These are phyloP conservation scores for Exophiala lecanii-corni DNA, from an alignment of 2,329 filamentous ascomycete species.

Conservation along the genomic window DNA sequence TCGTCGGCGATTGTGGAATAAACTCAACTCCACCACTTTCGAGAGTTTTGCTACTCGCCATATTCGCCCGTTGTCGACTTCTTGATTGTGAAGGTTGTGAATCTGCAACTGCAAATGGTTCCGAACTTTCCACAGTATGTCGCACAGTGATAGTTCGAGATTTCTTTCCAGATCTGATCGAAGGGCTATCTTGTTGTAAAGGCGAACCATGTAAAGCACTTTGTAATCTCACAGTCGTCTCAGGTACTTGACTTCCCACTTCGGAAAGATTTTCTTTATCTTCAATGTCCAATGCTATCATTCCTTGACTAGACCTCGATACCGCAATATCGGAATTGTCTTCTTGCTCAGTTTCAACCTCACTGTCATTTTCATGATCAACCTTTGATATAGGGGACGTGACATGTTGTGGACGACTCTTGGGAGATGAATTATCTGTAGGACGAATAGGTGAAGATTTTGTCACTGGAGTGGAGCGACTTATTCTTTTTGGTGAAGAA, in stretches of 20 bases:
- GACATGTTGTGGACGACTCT: not conserved
- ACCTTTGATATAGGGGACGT: no score
- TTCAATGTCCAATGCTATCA: slow-evolving; percentile 36
- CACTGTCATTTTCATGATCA: slow-evolving; percentile 30
- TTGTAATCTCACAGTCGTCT: slow-evolving; percentile 28
- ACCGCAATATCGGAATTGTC: slow-evolving; percentile 33
- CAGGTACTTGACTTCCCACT: slow-evolving; percentile 27
- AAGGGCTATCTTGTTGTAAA: slow-evolving; percentile 19
- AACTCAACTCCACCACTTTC: slow-evolving; percentile 15
- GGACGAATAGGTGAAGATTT: slow-evolving; percentile 17
- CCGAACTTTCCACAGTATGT: slow-evolving; percentile 7
- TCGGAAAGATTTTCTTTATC: slow-evolving; percentile 44
- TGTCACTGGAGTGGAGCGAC: slow-evolving; percentile 5
- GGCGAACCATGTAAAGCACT: slow-evolving; percentile 6
- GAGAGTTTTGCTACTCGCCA: slow-evolving; percentile 6
- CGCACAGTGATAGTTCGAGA: not conserved
- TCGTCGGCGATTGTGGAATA: slow-evolving; percentile 22
- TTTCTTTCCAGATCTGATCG: slow-evolving; percentile 5
- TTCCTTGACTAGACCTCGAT: slow-evolving; percentile 29
- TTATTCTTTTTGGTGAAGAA: slow-evolving; percentile 10
- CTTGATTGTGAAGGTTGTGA: slow-evolving; percentile 20
- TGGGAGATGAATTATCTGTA: no score
- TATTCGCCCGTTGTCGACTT: slow-evolving; percentile 1
- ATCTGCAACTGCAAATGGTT: slow-evolving; percentile 20
- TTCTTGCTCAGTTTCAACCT: slow-evolving; percentile 47